These are phyloP conservation scores for Lithospermum erythrorhizon DNA, from an alignment of 257 asterid species.

Conservation along the genomic window DNA sequence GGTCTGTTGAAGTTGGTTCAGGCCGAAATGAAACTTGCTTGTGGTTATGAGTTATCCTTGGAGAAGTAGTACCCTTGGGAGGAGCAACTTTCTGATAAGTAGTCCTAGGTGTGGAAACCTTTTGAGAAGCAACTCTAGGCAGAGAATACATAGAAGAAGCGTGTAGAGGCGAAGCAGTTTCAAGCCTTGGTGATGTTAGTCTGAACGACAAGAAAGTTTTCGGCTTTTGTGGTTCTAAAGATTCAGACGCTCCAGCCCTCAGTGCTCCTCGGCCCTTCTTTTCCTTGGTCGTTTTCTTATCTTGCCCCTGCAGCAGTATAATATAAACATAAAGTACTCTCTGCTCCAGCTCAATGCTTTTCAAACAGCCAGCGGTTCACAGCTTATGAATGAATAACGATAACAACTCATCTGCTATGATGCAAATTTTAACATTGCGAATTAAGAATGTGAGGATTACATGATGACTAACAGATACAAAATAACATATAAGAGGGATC, in stretches of 20 bases:
- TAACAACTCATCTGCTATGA: too few species aligned
- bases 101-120: slow-evolving; percentile 27
- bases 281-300: slow-evolving; percentile 55
- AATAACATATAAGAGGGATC: too few species aligned
- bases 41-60: slow-evolving; percentile 23
- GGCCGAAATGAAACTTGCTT: slow-evolving; percentile 49
- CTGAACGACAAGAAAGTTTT: slow-evolving; percentile 29
- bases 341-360: too few species aligned
- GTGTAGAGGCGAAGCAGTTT: slow-evolving; percentile 34
- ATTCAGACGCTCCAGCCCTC: slow-evolving; percentile 48
- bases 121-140: slow-evolving; percentile 25
- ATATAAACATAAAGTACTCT: background rate
- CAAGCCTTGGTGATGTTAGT: slow-evolving; percentile 32
- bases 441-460: too few species aligned
- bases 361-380: too few species aligned
- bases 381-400: too few species aligned
- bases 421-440: too few species aligned
- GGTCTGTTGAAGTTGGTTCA: slow-evolving; percentile 50
- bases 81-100: slow-evolving; percentile 19
- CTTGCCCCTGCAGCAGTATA: slow-evolving; percentile 39
- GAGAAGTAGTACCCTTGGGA: slow-evolving; percentile 23
- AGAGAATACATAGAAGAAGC: slow-evolving; percentile 31
- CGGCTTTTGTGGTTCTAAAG: slow-evolving; percentile 33
- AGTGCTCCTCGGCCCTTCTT: slow-evolving; percentile 60
- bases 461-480: too few species aligned